Evolutionary conservation across 2,329 filamentous ascomycete genomes (phyloP).

Genomic region (Neonectria faginata): DNA sequence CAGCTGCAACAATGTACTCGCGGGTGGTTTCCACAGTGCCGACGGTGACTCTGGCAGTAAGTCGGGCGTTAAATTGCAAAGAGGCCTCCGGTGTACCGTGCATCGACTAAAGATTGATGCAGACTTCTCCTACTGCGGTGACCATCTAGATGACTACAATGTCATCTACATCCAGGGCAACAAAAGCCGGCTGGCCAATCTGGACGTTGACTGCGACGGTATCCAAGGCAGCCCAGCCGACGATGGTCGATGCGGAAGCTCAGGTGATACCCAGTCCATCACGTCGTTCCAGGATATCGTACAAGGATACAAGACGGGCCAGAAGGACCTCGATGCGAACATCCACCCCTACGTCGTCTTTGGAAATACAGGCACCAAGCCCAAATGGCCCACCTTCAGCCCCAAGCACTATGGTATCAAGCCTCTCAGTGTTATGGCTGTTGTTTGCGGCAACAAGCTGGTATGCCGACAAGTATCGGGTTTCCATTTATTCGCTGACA

Average conservation of each 20-base stretch:
- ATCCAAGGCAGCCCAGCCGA: slow-evolving; percentile 53
- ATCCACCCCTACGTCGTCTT: slow-evolving; percentile 66
- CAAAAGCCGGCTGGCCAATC: slow-evolving; percentile 58
- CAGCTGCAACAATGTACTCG: slow-evolving; percentile 53
- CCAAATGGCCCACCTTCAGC: slow-evolving; percentile 53
- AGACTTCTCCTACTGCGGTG: slow-evolving; percentile 60
- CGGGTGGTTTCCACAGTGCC: slow-evolving; percentile 55
- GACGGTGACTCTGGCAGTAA: slow-evolving; percentile 53
- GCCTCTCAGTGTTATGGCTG: slow-evolving; percentile 65
- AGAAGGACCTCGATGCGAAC: slow-evolving; percentile 60
- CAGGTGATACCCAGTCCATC: slow-evolving; percentile 56
- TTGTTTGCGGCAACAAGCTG: slow-evolving; percentile 63
- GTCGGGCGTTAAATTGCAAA: slow-evolving; percentile 11
- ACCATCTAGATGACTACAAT: slow-evolving; percentile 53
- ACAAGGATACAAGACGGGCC: slow-evolving; percentile 51
- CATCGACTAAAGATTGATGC: not conserved
- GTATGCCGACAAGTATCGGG: slow-evolving; percentile 38
- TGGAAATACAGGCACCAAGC: slow-evolving; percentile 57
- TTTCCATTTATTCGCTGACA: not conserved
- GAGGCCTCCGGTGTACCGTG: not conserved
- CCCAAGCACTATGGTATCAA: slow-evolving; percentile 57
- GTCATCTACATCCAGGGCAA: slow-evolving; percentile 62
- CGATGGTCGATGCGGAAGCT: slow-evolving; percentile 59
- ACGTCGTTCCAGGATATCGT: slow-evolving; percentile 61
- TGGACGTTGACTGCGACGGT: slow-evolving; percentile 72